Evolutionary conservation across 352 stramenopile genomes (phyloP).

Genomic region (Hyaloperonospora arabidopsidis): DNA sequence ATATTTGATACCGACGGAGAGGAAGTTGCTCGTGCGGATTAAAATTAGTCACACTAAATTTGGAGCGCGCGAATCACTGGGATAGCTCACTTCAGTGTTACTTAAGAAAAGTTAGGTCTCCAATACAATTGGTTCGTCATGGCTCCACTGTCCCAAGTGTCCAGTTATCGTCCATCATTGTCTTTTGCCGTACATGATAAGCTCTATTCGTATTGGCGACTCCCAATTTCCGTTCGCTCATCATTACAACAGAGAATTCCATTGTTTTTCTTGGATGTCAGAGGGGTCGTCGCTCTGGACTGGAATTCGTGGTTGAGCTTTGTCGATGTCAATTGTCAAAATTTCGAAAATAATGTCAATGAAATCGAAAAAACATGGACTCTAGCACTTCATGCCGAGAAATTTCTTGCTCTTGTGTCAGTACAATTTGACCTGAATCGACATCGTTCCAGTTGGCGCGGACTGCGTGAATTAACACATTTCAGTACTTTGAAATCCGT

Average conservation of each 20-base stretch:
- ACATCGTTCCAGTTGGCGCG: conserved; percentile 2
- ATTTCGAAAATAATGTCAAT: background rate
- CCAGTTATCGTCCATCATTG: conserved; percentile 33
- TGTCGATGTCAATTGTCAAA: conserved; percentile 9
- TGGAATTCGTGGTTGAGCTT: conserved; percentile 18
- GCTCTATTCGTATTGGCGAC: conserved; percentile 47
- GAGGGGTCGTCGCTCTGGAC: conserved; percentile 21
- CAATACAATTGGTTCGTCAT: no score
- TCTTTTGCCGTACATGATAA: conserved; percentile 35
- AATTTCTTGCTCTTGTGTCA: conserved; percentile 9
- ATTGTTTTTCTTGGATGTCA: conserved; percentile 8
- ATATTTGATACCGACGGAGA: no score
- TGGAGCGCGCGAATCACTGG: no score
- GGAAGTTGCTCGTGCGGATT: no score
- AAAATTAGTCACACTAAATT: no score
- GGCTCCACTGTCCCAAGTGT: background rate
- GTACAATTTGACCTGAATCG: conserved; percentile 1
- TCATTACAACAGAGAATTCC: conserved; percentile 17
- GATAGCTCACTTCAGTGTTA: no score
- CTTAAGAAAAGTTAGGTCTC: no score
- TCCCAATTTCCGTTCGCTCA: conserved; percentile 11
- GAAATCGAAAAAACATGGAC: conserved; percentile 32
- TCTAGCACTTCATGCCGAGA: conserved; percentile 33
- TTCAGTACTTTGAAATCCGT: conserved; percentile 20
- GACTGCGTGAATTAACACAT: conserved; percentile 24